phyloP scores from a whole-genome alignment of 73 alveolate species.

The Uronychia setigera region DNA sequence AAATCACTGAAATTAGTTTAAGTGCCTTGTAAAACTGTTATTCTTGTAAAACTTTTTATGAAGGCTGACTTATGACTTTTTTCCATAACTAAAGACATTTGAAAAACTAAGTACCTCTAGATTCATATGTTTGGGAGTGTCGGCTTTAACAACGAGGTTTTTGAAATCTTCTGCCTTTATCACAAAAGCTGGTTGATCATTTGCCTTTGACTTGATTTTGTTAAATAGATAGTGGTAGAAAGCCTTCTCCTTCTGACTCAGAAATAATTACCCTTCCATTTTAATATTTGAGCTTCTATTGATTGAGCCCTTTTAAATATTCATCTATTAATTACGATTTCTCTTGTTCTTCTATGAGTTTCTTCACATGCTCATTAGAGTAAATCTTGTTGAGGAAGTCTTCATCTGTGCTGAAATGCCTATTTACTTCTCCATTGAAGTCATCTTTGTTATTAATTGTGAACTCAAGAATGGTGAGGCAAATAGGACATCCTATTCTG shows the following conservation, averaged over 20 bases:
- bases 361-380: too few relatives aligned
- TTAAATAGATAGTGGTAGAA: neutral
- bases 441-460: conserved; percentile 2
- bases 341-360: too few relatives aligned
- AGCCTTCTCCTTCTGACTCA: neutral
- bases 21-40: neutral
- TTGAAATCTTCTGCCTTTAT: neutral
- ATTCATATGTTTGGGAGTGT: neutral
- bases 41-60: neutral
- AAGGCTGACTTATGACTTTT: neutral
- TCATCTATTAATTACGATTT: too few relatives aligned
- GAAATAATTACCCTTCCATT: neutral
- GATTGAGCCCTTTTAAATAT: too few relatives aligned
- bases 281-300: too few relatives aligned
- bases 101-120: neutral
- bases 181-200: neutral
- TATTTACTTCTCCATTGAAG: neutral
- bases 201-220: neutral
- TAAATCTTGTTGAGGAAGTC: too few relatives aligned
- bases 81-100: neutral
- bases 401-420: neutral
- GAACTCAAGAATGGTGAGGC: too few relatives aligned
- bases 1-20: neutral
- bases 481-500: too few relatives aligned
- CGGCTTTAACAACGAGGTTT: neutral